phyloP scores from a whole-genome alignment of 768 basidiomycete species.

The Pulveroboletus sp. region DNA sequence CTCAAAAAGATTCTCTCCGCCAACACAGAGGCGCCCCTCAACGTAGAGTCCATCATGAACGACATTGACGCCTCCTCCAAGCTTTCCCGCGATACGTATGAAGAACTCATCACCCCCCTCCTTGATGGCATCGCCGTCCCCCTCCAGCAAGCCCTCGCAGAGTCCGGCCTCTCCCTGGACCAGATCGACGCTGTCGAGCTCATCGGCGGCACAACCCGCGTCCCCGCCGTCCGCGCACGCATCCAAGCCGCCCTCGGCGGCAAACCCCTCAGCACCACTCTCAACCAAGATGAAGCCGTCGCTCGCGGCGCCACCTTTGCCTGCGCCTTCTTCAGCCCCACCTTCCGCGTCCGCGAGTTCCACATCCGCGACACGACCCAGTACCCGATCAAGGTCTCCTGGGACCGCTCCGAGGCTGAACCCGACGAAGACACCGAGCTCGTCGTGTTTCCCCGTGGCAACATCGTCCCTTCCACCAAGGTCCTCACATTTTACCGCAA shows the following conservation, averaged over 20 bases:
- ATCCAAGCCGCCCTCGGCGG: constrained; percentile 82
- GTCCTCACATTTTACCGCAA: constrained; percentile 92
- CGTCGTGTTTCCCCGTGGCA: constrained; percentile 82
- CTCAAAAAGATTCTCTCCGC: constrained; percentile 97
- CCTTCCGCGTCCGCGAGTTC: constrained; percentile 98
- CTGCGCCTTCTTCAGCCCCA: constrained; percentile 94
- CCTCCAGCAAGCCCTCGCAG: constrained; percentile 71
- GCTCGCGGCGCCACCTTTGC: constrained; percentile 96
- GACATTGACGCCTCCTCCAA: constrained; percentile 91
- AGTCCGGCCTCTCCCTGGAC: constrained; percentile 77
- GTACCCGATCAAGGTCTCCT: constrained; percentile 88
- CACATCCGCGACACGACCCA: constrained; percentile 77
- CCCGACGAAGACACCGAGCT: constrained; percentile 90
- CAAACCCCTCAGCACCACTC: constrained; percentile 82
- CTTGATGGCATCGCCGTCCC: constrained; percentile 76
- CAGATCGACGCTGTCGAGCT: constrained; percentile 91
- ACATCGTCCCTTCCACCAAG: constrained; percentile 89
- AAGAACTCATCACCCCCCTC: constrained; percentile 68
- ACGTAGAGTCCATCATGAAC: constrained; percentile 94
- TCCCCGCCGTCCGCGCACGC: constrained; percentile 85
- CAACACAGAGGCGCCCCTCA: constrained; percentile 82
- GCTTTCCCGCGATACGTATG: constrained; percentile 78
- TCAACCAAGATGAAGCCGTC: constrained; percentile 97
- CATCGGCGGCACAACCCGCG: constrained; percentile 88
- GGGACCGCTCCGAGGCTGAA: constrained; percentile 72